These are phyloP conservation scores for Colletotrichum sp. DNA, from an alignment of 2,329 filamentous ascomycete species.

Conservation along the genomic window DNA sequence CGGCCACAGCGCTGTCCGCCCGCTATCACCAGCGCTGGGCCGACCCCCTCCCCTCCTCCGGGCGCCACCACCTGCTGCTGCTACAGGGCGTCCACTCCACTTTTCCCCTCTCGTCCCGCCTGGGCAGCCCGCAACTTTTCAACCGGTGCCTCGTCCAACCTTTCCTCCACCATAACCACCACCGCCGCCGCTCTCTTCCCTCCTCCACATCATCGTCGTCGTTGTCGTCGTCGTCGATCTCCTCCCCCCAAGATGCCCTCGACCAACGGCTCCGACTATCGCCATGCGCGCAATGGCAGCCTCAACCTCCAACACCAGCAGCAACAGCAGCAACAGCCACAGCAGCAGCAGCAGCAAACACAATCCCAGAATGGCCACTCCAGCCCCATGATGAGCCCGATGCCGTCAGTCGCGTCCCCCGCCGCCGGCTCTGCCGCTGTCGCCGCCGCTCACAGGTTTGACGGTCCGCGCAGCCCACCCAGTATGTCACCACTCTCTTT, in stretches of 20 bases:
- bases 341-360: constrained; percentile 21
- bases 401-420: constrained; percentile 30
- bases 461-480: constrained; percentile 67
- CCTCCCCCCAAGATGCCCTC: constrained; percentile 24
- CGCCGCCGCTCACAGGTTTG: constrained; percentile 45
- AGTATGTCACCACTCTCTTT: constrained; percentile 49
- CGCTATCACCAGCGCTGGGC: background rate
- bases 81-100: background rate
- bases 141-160: background rate
- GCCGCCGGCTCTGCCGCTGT: background rate
- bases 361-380: constrained; percentile 29
- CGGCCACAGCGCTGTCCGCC: background rate
- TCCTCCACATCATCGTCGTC: background rate
- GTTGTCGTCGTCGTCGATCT: background rate
- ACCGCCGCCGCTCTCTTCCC: background rate
- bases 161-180: background rate
- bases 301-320: constrained; percentile 50
- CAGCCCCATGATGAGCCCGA: constrained; percentile 37
- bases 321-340: background rate
- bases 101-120: background rate
- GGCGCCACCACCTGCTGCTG: background rate
- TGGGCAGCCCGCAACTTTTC: background rate
- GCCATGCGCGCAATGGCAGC: constrained; percentile 63
- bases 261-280: constrained; percentile 53
- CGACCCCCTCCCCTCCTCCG: background rate